Percentiles rank a stretch among this genome's conserved stretches.
Conservation (phyloP, 208 protist species). For the Trypanosoma platydactyli region DNA sequence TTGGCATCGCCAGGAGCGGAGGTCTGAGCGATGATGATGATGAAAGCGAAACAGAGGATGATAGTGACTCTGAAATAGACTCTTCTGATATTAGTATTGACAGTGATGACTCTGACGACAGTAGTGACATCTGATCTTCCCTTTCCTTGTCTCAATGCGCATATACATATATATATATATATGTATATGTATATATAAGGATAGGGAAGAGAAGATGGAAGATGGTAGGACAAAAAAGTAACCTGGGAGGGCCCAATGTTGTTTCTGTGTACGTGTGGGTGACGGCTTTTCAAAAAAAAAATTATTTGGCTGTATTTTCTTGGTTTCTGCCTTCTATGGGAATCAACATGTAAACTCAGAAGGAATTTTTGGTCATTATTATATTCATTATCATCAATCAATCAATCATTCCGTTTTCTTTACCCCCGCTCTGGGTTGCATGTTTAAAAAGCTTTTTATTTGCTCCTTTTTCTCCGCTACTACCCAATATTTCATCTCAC, state of each 20-base stretch:
- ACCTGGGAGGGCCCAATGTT: too few relatives aligned
- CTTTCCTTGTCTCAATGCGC: constrained; percentile 8
- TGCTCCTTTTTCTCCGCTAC: too few relatives aligned
- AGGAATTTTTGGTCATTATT: too few relatives aligned
- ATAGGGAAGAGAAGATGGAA: neutral
- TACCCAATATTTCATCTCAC: too few relatives aligned
- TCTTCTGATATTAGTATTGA: constrained; percentile 30
- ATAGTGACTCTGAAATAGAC: constrained; percentile 25
- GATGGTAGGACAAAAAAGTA: neutral
- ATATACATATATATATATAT: constrained; percentile 2
- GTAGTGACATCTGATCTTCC: constrained; percentile 28
- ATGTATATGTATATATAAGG: constrained; percentile 4
- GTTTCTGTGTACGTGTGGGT: neutral
- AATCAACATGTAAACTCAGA: too few relatives aligned
- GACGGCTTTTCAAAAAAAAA: neutral
- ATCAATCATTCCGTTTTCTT: too few relatives aligned
- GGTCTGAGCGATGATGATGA: constrained; percentile 42
- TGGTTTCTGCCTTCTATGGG: too few relatives aligned
- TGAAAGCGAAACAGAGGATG: constrained; percentile 30
- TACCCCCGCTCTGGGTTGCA: too few relatives aligned
- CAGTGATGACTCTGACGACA: constrained; percentile 24
- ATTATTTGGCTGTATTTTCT: too few relatives aligned
- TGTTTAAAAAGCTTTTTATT: too few relatives aligned
- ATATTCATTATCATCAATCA: too few relatives aligned
- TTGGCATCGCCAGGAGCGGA: neutral